phyloP scores from a whole-genome alignment of 257 asterid genomes.

The Prunella vulgaris region DNA sequence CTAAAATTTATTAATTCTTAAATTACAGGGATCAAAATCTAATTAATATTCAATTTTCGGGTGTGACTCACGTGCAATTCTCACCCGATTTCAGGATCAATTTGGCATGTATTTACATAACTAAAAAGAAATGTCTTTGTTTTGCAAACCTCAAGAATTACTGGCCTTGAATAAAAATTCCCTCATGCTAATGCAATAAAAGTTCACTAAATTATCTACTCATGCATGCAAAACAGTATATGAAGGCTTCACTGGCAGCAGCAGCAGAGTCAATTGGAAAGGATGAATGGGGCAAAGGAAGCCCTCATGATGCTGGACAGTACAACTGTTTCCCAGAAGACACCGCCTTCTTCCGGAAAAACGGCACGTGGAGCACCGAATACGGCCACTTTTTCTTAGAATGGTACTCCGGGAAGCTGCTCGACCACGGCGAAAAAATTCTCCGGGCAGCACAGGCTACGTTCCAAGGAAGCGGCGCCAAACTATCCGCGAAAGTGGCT shows the following conservation, averaged over 20 bases:
- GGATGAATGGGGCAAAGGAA: conserved; percentile 68
- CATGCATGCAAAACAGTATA: conserved; percentile 47
- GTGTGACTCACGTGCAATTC: too few species aligned
- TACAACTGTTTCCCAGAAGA: conserved; percentile 81
- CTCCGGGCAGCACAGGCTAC: conserved; percentile 56
- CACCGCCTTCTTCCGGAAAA: conserved; percentile 64
- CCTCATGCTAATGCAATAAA: too few species aligned
- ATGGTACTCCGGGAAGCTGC: conserved; percentile 73
- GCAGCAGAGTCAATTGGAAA: conserved; percentile 60
- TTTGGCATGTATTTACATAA: too few species aligned
- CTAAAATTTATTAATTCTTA: too few species aligned
- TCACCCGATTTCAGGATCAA: too few species aligned
- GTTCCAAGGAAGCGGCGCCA: conserved; percentile 68
- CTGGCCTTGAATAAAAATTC: too few species aligned
- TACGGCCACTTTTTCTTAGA: conserved; percentile 77
- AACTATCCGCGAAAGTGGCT: conserved; percentile 81
- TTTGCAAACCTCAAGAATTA: too few species aligned
- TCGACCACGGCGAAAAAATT: conserved; percentile 75
- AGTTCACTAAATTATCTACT: conserved; percentile 6
- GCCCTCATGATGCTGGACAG: conserved; percentile 83
- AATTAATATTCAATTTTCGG: too few species aligned
- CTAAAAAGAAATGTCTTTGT: too few species aligned
- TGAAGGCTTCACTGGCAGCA: conserved; percentile 85
- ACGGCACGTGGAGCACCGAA: conserved; percentile 76
- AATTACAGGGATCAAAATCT: too few species aligned